A percentile compares a stretch with the other conserved stretches of the same genome.
phyloP scores from a whole-genome alignment of 495 filamentous ascomycete species.

The Annulohypoxylon stygium region DNA sequence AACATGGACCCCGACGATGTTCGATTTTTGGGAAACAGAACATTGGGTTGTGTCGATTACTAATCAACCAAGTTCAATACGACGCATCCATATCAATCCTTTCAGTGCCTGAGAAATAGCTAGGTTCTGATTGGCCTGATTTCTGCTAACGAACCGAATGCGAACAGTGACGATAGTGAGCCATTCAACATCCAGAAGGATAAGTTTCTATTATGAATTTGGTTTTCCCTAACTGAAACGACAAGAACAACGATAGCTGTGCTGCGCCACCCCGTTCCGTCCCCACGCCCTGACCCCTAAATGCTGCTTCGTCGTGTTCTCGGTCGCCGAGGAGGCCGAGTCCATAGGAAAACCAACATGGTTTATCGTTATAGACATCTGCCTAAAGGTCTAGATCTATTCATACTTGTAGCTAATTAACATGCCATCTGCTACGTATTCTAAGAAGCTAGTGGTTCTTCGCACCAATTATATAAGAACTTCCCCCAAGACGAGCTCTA shows the following conservation, averaged over 20 bases:
- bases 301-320: background rate
- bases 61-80: background rate
- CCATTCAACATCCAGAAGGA: background rate
- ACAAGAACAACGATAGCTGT: background rate
- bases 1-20: background rate
- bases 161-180: background rate
- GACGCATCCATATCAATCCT: background rate
- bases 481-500: background rate
- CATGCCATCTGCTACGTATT: background rate
- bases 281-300: constrained; percentile 12
- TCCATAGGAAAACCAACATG: background rate
- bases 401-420: background rate
- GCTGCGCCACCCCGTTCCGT: constrained; percentile 20
- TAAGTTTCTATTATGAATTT: background rate
- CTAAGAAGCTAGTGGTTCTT: background rate
- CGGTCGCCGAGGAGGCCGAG: constrained; percentile 34
- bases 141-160: background rate
- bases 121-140: background rate
- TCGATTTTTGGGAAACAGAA: background rate
- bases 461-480: background rate
- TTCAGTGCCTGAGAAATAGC: background rate
- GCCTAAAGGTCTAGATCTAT: background rate
- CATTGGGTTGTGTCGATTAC: background rate
- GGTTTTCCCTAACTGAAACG: background rate
- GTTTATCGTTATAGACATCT: constrained; percentile 1